phyloP scores from a whole-genome alignment of 805 yeast species.

The Geotrichum ghanense region DNA sequence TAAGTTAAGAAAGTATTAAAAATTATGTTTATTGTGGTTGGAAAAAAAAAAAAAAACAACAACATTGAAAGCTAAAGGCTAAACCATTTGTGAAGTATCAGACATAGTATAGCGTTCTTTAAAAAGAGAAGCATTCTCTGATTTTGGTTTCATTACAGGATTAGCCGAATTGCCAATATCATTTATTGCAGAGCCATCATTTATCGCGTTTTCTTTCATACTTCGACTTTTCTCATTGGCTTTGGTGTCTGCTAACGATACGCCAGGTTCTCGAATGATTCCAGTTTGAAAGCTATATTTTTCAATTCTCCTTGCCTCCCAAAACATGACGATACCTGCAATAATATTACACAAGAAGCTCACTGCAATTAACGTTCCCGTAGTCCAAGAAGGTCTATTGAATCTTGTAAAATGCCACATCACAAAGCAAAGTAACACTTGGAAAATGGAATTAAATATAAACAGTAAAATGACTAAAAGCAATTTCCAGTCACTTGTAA shows the following conservation, averaged over 20 bases:
- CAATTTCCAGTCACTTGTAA: constrained; percentile 7
- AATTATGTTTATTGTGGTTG: no score
- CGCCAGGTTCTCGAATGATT: not conserved
- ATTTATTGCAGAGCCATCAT: not conserved
- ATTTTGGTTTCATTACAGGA: no score
- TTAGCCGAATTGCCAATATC: no score
- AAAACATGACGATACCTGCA: not conserved
- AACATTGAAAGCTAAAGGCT: no score
- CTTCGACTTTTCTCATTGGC: not conserved
- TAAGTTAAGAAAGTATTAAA: no score
- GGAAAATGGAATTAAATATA: constrained; percentile 12
- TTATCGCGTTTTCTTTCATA: not conserved
- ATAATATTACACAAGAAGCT: constrained; percentile 9
- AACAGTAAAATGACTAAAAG: constrained; percentile 11
- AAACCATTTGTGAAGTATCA: no score
- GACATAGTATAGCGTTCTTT: no score
- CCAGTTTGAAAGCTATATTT: not conserved
- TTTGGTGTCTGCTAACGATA: not conserved
- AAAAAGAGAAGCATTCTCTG: no score
- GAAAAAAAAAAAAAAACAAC: no score
- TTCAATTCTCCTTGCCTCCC: not conserved
- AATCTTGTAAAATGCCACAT: constrained; percentile 16
- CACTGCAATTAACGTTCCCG: constrained; percentile 12
- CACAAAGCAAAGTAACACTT: constrained; percentile 13
- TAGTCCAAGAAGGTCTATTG: constrained; percentile 14